phyloP scores from a whole-genome alignment of 257 asterid genomes.

The Apocynum venetum region DNA sequence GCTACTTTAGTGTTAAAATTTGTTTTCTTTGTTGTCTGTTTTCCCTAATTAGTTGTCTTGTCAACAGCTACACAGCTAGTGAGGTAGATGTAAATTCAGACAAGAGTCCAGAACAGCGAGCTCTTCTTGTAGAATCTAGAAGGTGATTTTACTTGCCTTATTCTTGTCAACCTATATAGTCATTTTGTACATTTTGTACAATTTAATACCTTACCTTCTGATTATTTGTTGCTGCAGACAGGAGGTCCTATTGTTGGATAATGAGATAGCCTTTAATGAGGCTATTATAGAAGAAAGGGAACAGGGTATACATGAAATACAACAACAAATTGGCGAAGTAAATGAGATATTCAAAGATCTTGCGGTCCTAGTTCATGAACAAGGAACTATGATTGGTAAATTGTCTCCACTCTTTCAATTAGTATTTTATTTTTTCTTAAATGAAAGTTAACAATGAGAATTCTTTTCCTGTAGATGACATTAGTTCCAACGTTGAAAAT shows the following conservation, averaged over 20 bases:
- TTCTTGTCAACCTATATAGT: neutral
- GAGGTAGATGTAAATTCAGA: constrained; percentile 48
- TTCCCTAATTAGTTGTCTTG: constrained; percentile 4
- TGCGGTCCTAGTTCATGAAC: constrained; percentile 83
- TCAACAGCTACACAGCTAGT: constrained; percentile 57
- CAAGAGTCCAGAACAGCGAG: constrained; percentile 51
- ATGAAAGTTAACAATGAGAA: constrained; percentile 5
- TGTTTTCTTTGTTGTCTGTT: constrained; percentile 12
- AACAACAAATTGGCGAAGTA: constrained; percentile 93
- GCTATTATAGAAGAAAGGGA: constrained; percentile 95
- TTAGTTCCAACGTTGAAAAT: constrained; percentile 75
- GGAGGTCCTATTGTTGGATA: constrained; percentile 74
- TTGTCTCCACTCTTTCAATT: constrained; percentile 6
- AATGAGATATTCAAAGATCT: constrained; percentile 94
- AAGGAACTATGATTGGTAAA: constrained; percentile 89
- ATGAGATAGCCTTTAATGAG: constrained; percentile 84
- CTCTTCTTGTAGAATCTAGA: constrained; percentile 65
- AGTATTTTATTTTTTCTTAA: neutral
- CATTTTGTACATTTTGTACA: too few species aligned
- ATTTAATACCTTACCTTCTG: constrained; percentile 14
- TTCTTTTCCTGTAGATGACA: constrained; percentile 50
- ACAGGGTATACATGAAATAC: constrained; percentile 89
- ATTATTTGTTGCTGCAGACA: constrained; percentile 52
- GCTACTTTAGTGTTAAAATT: constrained; percentile 5
- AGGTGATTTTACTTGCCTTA: constrained; percentile 41